Evolutionary conservation across 1,139 yeast genomes (phyloP), one percentile per base, ranked within the genome.

Genomic region (Suhomyces ambrosiae): DNA sequence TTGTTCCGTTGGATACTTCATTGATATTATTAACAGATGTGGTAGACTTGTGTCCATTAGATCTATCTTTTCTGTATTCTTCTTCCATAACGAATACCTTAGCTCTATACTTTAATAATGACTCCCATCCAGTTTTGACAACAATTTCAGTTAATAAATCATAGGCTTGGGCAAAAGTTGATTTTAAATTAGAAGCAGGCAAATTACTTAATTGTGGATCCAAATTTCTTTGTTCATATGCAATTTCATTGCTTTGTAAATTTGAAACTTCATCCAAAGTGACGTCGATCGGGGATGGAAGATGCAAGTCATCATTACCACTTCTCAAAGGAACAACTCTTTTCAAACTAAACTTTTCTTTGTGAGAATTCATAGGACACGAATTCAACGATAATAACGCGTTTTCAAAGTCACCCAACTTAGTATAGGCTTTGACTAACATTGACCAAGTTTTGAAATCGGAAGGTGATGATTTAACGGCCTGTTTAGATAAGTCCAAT

Each of bases 21-120:
- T 15, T 23, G n/a, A 30, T 23, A 12, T 36, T 38, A 16, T 13
- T 34, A 3, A 28, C 33, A 3, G 38, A 33, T 5, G 25, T 24
- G 3, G 34, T 25, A 1, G 32, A 29, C 15, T 35, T 35, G 31
- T 30, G 21, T 2, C 35, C 35, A 14, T 35, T 27, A 25, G 35
- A 26, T 42, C 61, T 62, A 42, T 74, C 80, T 48, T 73, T 73
- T 30, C 79, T 63, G 50, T 86, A 87, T 56, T 92, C 98, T 44
- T 86, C 92, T 59, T 90, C 97, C 98, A 92, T 92, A 22, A 92
- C 92, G 60, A 92, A 92, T 1, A 88, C 89, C 41, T 80, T 77
- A 3, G 96, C 86, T 50, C 98, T 78, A 40, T 82, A 71, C 51
- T 79, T 78, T 55, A 92, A 71, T 39, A 92, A 68, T n/a, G 81